Conservation (phyloP, 2,329 filamentous ascomycete species). For the Aureobasidium subglaciale region DNA sequence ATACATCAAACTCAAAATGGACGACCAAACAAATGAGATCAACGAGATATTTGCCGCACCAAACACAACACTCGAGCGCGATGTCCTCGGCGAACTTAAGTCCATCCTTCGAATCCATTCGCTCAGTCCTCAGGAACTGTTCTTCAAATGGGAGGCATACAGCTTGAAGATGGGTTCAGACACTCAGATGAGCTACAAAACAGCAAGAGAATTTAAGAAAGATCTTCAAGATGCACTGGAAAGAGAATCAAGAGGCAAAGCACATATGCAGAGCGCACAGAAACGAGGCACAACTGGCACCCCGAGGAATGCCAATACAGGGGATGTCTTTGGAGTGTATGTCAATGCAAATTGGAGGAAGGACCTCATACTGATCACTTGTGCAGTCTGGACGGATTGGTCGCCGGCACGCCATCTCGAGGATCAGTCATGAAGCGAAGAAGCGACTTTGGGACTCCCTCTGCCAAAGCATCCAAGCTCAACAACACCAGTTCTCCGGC, state of each 20-base stretch:
- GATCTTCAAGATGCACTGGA: slow-evolving; percentile 79
- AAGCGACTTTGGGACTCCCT: slow-evolving; percentile 44
- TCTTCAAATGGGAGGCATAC: slow-evolving; percentile 99
- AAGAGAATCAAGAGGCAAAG: slow-evolving; percentile 62
- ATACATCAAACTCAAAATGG: slow-evolving; percentile 34
- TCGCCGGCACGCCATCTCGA: slow-evolving; percentile 37
- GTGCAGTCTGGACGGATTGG: slow-evolving; percentile 40
- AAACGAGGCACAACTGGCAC: slow-evolving; percentile 51
- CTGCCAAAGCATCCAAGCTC: slow-evolving; percentile 38
- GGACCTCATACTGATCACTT: background rate
- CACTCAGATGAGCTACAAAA: slow-evolving; percentile 63
- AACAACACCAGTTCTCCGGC: slow-evolving; percentile 45
- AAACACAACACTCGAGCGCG: slow-evolving; percentile 54
- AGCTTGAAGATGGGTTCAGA: slow-evolving; percentile 88
- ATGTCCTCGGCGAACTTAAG: slow-evolving; percentile 72
- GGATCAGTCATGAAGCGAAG: slow-evolving; percentile 47
- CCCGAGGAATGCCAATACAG: slow-evolving; percentile 40
- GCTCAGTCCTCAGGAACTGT: slow-evolving; percentile 76
- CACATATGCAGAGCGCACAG: slow-evolving; percentile 51
- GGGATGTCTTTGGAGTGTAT: slow-evolving; percentile 78
- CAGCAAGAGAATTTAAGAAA: slow-evolving; percentile 72
- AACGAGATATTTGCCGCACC: slow-evolving; percentile 53
- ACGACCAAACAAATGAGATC: slow-evolving; percentile 41
- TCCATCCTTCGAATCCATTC: slow-evolving; percentile 81
- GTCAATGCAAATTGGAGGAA: slow-evolving; percentile 19